These are phyloP conservation scores for Nannochloris sp. DNA, from an alignment of 139 green algal genomes.

Conservation along the genomic window DNA sequence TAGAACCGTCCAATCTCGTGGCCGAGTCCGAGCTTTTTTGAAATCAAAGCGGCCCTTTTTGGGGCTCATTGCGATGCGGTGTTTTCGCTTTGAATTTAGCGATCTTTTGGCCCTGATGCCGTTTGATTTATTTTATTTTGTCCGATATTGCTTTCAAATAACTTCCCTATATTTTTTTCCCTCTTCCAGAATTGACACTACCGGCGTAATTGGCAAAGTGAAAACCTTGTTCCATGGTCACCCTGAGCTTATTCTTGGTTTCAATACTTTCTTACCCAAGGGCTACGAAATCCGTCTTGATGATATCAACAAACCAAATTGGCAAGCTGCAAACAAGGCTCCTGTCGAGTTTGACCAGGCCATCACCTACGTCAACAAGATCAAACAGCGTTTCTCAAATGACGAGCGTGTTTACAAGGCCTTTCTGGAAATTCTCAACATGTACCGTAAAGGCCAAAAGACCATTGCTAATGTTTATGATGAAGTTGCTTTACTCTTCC, in stretches of 20 bases:
- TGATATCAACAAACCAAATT: background rate
- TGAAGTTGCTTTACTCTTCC: constrained; percentile 91
- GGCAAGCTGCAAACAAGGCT: constrained; percentile 35
- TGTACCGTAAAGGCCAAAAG: constrained; percentile 98
- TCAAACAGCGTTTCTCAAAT: constrained; percentile 88
- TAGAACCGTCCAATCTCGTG: background rate
- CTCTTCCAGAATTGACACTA: constrained; percentile 87
- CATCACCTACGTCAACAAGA: constrained; percentile 99
- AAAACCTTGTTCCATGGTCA: constrained; percentile 95
- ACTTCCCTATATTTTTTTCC: background rate
- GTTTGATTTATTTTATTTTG: background rate
- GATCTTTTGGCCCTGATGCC: background rate
- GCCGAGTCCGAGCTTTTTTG: background rate
- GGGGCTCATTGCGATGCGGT: too few species aligned
- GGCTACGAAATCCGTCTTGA: constrained; percentile 37
- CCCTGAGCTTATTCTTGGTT: constrained; percentile 92
- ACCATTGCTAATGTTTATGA: constrained; percentile 93
- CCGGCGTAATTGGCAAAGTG: constrained; percentile 89
- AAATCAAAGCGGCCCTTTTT: too few species aligned
- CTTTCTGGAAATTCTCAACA: constrained; percentile 99
- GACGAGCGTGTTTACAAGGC: constrained; percentile 98
- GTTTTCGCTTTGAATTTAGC: background rate
- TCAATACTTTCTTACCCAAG: constrained; percentile 98
- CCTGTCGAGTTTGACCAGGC: constrained; percentile 98
- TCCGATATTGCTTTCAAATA: background rate